Conservation (phyloP, 2,329 filamentous ascomycete genomes). For the Diaporthe vaccinii region DNA sequence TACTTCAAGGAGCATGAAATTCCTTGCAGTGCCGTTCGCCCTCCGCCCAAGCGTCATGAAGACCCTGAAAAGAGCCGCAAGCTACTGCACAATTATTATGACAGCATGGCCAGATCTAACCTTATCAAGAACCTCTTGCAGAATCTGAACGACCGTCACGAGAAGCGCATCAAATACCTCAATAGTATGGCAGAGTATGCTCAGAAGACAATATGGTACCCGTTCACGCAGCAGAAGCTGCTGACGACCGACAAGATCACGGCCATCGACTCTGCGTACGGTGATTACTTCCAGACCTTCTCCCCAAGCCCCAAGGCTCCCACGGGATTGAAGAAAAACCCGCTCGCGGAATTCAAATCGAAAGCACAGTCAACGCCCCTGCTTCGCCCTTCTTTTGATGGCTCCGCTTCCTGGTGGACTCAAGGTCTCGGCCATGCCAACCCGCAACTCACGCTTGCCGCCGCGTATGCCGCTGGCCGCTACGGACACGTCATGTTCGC, state of each 20-base stretch:
- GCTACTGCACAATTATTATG: not conserved
- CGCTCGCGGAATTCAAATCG: constrained; percentile 24
- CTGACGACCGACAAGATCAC: constrained; percentile 74
- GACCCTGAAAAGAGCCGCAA: constrained; percentile 59
- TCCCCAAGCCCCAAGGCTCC: not conserved
- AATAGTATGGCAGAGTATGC: constrained; percentile 74
- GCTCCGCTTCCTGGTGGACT: constrained; percentile 92
- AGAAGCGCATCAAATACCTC: constrained; percentile 68
- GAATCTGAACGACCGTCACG: constrained; percentile 26
- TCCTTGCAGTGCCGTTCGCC: constrained; percentile 67
- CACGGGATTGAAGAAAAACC: not conserved
- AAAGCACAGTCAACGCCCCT: constrained; percentile 46
- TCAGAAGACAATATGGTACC: constrained; percentile 81
- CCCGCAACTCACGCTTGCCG: constrained; percentile 77
- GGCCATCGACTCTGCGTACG: constrained; percentile 84
- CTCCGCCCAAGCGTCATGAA: constrained; percentile 66
- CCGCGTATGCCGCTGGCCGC: constrained; percentile 84
- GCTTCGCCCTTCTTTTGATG: constrained; percentile 80
- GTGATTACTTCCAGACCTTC: constrained; percentile 80
- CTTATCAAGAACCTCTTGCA: constrained; percentile 3
- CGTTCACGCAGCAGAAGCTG: constrained; percentile 84
- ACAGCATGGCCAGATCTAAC: not conserved
- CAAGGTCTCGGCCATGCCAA: constrained; percentile 88
- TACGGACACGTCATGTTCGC: constrained; percentile 94
- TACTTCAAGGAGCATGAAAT: constrained; percentile 77